Conservation (phyloP, 208 protist species). For the Trypanosoma avium region DNA sequence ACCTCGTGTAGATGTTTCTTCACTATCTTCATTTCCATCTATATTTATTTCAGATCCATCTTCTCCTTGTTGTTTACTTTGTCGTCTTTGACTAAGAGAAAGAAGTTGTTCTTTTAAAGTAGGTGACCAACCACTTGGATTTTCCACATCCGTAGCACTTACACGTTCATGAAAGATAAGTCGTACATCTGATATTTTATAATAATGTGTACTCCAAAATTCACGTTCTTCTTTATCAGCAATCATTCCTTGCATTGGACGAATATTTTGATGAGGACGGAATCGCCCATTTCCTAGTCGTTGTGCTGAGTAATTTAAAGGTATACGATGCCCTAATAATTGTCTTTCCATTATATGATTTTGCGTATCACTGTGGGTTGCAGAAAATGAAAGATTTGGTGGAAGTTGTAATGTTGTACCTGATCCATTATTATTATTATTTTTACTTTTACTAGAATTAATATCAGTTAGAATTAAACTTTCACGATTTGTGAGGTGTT, state of each 20-base stretch:
- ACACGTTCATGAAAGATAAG: slow-evolving; percentile 81
- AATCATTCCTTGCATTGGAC: slow-evolving; percentile 25
- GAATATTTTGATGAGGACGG: slow-evolving; percentile 19
- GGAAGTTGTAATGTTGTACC: slow-evolving; percentile 13
- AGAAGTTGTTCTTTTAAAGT: slow-evolving; percentile 46
- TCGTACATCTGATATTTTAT: slow-evolving; percentile 52
- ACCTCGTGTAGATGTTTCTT: slow-evolving; percentile 15
- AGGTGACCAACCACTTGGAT: slow-evolving; percentile 27
- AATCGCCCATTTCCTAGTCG: slow-evolving; percentile 19
- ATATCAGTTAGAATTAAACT: not conserved
- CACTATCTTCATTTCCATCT: slow-evolving; percentile 3
- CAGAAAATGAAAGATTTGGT: slow-evolving; percentile 39
- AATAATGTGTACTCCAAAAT: slow-evolving; percentile 84
- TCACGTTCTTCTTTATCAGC: slow-evolving; percentile 66
- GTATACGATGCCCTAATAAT: slow-evolving; percentile 31
- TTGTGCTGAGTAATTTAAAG: slow-evolving; percentile 17
- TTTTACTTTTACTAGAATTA: not conserved
- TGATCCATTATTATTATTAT: not conserved
- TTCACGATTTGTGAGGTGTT: slow-evolving; percentile 64
- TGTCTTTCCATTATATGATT: not conserved
- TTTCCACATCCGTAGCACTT: slow-evolving; percentile 45
- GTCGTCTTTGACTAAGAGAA: slow-evolving; percentile 22
- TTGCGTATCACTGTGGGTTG: slow-evolving; percentile 17
- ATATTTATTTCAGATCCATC: not conserved
- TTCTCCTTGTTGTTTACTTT: slow-evolving; percentile 15